Base-by-base conservation (phyloP, 768 basidiomycete species). In the Roridomyces roridus region DNA sequence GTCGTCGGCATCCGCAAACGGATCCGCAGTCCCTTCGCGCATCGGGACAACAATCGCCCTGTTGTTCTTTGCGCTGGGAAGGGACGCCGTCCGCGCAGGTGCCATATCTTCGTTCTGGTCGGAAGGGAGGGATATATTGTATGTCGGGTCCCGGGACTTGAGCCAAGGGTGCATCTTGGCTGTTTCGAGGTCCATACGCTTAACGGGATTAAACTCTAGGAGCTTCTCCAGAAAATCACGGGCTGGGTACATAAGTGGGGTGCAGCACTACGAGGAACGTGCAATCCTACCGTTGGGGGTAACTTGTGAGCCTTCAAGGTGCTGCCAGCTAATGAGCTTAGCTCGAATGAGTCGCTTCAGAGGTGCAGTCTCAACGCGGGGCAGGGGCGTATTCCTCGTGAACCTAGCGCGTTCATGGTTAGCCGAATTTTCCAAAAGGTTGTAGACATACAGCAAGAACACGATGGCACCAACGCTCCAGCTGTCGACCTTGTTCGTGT, bases 391-490 rank as follows among this genome's bases (percentile, higher is more conserved):
- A 23, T 48, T 2, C 29, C 6, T 42, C 0, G 57, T 63, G 25
- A 51, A 55, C 61, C 61, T 62, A n/a, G 48, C 12, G 31, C 26
- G 5, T 40, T 10, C 21, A 14, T 8, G 10, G 21, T 39, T 8
- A 36, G 15, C 26, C n/a, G 6, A 31, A 44, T 8, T 28, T n/a
- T 43, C 11, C 12, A 43, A 31, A 34, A 28, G 25, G 17, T n/a
- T 24, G 31, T 7, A 68, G 6, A 67, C 84, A 54, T 47, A 87
- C 88, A 85, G 86, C 29, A 80, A 77, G 63, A 80, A 91, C 8
- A 87, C 76, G 50, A 88, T 85, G 35, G 84, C 83, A 12, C 86
- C 87, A 8, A 85, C 72, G 21, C 82, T 84, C 85, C 85, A 89
- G 41, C 82, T 83, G 67, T 89, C 87, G 37, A 89, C 86, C 14